Percentiles rank a stretch among this genome's conserved stretches.
Conservation (phyloP, 208 protist species). For the Trypanosoma melophagium region DNA sequence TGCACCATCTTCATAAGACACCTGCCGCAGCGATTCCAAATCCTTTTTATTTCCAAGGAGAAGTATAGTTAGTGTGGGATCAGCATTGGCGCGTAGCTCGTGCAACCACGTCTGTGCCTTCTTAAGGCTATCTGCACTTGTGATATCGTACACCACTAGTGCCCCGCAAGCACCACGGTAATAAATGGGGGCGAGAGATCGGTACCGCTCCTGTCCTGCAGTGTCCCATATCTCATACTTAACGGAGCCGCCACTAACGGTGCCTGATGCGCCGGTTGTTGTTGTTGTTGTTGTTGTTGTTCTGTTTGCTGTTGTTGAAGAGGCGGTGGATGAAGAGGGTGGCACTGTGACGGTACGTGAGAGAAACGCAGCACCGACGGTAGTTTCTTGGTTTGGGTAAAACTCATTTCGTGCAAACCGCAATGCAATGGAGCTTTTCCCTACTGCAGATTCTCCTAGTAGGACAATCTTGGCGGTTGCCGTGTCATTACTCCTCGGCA, state of each 20-base stretch:
- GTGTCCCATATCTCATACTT: slow-evolving; percentile 94
- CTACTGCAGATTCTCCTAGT: slow-evolving; percentile 86
- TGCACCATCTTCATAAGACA: slow-evolving; percentile 68
- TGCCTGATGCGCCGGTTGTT: slow-evolving; percentile 11
- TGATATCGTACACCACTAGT: slow-evolving; percentile 98
- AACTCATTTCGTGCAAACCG: slow-evolving; percentile 90
- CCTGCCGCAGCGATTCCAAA: slow-evolving; percentile 85
- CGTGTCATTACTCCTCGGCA: slow-evolving; percentile 21
- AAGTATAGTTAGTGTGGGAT: slow-evolving; percentile 89
- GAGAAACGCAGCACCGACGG: slow-evolving; percentile 88
- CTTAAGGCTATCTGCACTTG: slow-evolving; percentile 92
- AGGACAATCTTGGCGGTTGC: slow-evolving; percentile 86
- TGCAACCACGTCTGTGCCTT: slow-evolving; percentile 96
- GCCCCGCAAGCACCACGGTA: slow-evolving; percentile 91
- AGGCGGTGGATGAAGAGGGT: slow-evolving; percentile 34
- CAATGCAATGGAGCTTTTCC: slow-evolving; percentile 87
- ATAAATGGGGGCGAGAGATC: slow-evolving; percentile 91
- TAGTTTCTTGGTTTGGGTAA: slow-evolving; percentile 76
- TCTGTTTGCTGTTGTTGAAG: slow-evolving; percentile 2
- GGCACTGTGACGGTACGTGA: slow-evolving; percentile 74
- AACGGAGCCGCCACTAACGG: background rate
- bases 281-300: no score
- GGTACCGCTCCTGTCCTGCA: slow-evolving; percentile 91
- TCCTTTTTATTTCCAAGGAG: slow-evolving; percentile 97
- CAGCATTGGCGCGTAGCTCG: slow-evolving; percentile 91